phyloP scores from a whole-genome alignment of 495 filamentous ascomycete species.

The Evernia prunastri region DNA sequence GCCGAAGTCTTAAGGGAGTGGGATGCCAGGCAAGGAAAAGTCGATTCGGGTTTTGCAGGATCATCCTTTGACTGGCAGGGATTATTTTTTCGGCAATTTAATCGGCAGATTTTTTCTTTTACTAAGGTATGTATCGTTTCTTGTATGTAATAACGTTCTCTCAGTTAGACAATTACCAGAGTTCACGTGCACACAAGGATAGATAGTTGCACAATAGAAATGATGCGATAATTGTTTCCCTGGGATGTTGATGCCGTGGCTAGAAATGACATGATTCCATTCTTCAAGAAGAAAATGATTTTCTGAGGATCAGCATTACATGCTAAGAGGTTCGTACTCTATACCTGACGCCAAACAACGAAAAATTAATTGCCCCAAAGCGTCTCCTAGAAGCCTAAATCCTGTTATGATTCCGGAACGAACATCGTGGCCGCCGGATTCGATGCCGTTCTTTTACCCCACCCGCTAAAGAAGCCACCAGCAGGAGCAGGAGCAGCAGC shows the following conservation, averaged over 20 bases:
- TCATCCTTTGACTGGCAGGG: too few relatives aligned
- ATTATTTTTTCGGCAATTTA: not conserved
- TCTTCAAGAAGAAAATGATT: not conserved
- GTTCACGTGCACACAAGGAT: not conserved
- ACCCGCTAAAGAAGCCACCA: slow-evolving; percentile 52
- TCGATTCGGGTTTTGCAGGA: not conserved
- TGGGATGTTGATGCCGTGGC: not conserved
- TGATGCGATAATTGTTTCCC: not conserved
- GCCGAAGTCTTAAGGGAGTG: not conserved
- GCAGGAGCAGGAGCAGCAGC: slow-evolving; percentile 26
- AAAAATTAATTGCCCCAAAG: slow-evolving; percentile 9
- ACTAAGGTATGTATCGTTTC: not conserved
- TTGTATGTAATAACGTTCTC: too few relatives aligned
- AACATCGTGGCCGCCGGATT: slow-evolving; percentile 23
- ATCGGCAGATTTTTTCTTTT: not conserved
- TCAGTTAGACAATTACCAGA: not conserved
- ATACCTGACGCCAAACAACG: slow-evolving; percentile 14
- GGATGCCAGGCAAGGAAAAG: not conserved
- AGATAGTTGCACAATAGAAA: not conserved
- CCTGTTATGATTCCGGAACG: slow-evolving; percentile 15
- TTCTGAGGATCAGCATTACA: slow-evolving; percentile 12
- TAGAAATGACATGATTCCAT: not conserved
- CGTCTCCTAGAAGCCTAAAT: slow-evolving; percentile 4
- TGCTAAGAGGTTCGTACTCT: slow-evolving; percentile 8
- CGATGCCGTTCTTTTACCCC: slow-evolving; percentile 43